Evolutionary conservation across 2,329 filamentous ascomycete species (phyloP).

Genomic region (Fusarium nanum): DNA sequence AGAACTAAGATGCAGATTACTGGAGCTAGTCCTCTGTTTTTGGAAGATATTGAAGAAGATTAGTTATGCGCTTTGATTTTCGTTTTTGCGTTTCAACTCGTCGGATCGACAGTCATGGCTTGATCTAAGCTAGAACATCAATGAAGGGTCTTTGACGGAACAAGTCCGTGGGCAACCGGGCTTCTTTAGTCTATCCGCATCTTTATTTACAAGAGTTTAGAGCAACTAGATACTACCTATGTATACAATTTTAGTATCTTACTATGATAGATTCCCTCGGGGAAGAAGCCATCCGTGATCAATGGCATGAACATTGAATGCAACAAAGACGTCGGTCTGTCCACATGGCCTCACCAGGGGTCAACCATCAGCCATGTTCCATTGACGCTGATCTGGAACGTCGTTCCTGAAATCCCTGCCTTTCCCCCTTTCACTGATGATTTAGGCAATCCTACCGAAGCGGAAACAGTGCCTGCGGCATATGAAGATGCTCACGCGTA

Average conservation of each 20-base stretch:
- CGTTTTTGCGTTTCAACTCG: constrained; percentile 9
- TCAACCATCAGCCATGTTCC: constrained; percentile 27
- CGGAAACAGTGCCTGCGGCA: constrained; percentile 19
- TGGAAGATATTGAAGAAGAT: constrained; percentile 1
- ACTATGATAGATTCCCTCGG: neutral
- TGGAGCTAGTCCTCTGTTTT: neutral
- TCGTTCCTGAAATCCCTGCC: constrained; percentile 25
- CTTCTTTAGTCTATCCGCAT: neutral
- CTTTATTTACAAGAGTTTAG: constrained; percentile 1
- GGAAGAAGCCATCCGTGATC: constrained; percentile 13
- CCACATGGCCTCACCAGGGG: constrained; percentile 41
- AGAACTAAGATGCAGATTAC: constrained; percentile 11
- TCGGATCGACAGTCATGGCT: neutral
- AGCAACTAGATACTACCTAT: neutral
- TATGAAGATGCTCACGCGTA: constrained; percentile 39
- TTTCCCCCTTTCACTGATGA: constrained; percentile 26
- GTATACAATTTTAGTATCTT: neutral
- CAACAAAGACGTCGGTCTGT: constrained; percentile 10
- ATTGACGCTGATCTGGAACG: constrained; percentile 36
- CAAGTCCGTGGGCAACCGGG: neutral
- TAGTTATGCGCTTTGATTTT: neutral
- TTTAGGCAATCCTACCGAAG: constrained; percentile 24
- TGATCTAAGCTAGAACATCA: neutral
- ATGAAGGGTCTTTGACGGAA: neutral
- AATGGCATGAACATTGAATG: constrained; percentile 7